Percentiles rank a stretch among this genome's conserved stretches.
These are phyloP conservation scores for Plasmodium fragile DNA, from an alignment of 169 alveolate genomes.

Conservation along the genomic window DNA sequence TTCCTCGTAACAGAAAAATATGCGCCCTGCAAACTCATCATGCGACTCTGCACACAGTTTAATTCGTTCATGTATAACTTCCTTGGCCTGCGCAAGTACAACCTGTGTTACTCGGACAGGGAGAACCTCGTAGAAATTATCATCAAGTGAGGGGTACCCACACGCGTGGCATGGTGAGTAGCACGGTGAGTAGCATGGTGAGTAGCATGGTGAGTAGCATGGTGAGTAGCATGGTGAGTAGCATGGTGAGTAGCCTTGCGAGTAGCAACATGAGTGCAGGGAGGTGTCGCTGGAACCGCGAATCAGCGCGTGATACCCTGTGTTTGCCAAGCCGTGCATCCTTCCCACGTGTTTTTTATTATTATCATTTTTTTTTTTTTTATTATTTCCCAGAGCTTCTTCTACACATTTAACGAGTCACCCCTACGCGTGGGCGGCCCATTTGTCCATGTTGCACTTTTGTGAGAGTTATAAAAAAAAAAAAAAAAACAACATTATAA, in stretches of 20 bases:
- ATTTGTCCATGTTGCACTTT: not conserved
- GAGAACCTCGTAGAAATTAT: constrained; percentile 56
- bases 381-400: not conserved
- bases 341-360: no score
- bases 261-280: no score
- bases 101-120: constrained; percentile 12
- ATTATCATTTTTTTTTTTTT: no score
- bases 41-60: constrained; percentile 30
- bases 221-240: no score
- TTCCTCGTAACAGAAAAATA: constrained; percentile 29
- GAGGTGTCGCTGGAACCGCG: no score
- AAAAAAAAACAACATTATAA: not conserved
- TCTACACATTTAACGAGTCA: not conserved
- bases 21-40: constrained; percentile 65
- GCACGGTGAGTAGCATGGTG: no score
- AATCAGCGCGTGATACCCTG: not conserved
- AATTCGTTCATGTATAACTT: constrained; percentile 38
- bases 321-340: not conserved
- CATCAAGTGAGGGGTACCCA: constrained; percentile 34
- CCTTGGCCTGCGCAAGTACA: not conserved
- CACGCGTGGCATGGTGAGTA: no score
- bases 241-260: no score
- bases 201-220: no score
- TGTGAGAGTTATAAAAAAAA: not conserved
- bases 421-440: not conserved